Conservation (phyloP, 2,329 filamentous ascomycete species). For the Truncatella angustata region DNA sequence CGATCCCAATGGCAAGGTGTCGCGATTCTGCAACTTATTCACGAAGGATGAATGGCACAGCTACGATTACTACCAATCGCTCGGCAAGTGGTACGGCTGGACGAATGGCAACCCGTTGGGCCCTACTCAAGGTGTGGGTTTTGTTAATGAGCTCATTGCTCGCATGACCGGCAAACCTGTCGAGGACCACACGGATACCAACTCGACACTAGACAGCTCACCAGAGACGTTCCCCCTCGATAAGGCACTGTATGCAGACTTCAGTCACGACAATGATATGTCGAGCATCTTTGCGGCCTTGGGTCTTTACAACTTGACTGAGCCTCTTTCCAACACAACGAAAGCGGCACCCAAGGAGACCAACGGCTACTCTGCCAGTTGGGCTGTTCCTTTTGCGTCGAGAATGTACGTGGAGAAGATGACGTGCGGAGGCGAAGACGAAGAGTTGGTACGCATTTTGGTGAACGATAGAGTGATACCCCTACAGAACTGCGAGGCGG, state of each 20-base stretch:
- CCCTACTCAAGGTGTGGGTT: constrained; percentile 83
- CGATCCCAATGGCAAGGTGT: constrained; percentile 51
- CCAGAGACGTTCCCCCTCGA: constrained; percentile 71
- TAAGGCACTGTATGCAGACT: constrained; percentile 75
- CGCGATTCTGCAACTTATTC: constrained; percentile 77
- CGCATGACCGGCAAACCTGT: constrained; percentile 71
- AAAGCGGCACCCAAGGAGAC: constrained; percentile 50
- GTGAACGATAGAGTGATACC: constrained; percentile 82
- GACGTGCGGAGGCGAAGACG: constrained; percentile 52
- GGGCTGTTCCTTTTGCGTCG: constrained; percentile 79
- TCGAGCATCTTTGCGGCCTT: constrained; percentile 72
- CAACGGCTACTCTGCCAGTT: constrained; percentile 71
- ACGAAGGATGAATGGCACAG: constrained; percentile 67
- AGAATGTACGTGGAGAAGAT: constrained; percentile 89
- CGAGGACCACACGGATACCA: constrained; percentile 70
- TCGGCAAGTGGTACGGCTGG: constrained; percentile 85
- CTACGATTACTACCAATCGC: constrained; percentile 78
- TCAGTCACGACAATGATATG: constrained; percentile 91
- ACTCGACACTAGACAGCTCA: constrained; percentile 70
- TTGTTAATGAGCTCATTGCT: constrained; percentile 82
- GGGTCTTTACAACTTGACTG: constrained; percentile 70
- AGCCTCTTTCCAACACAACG: constrained; percentile 48
- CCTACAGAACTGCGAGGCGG: constrained; percentile 67
- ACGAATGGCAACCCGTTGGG: constrained; percentile 75
- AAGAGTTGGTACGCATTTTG: constrained; percentile 75